Conservation (phyloP, 768 basidiomycete genomes). For the Mycena latifolia region DNA sequence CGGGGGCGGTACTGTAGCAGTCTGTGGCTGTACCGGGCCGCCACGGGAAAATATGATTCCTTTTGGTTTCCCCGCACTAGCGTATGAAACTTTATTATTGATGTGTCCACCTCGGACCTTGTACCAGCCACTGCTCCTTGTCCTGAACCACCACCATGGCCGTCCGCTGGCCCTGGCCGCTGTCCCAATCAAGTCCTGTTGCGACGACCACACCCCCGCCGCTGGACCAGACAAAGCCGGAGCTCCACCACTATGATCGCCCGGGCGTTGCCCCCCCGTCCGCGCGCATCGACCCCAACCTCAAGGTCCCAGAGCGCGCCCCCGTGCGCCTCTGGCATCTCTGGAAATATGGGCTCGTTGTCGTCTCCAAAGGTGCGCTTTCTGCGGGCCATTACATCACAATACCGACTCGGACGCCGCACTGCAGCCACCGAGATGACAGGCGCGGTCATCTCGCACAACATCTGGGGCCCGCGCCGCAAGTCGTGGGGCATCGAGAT, state of each 20-base stretch:
- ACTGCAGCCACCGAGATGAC: slow-evolving; percentile 60
- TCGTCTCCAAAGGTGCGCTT: slow-evolving; percentile 71
- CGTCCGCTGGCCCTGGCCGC: slow-evolving; percentile 28
- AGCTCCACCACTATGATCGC: slow-evolving; percentile 69
- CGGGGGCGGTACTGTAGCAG: background rate
- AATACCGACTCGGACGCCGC: background rate
- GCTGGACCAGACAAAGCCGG: too few relatives aligned
- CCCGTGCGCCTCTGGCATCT: slow-evolving; percentile 76
- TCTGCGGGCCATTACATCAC: background rate
- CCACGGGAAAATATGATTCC: background rate
- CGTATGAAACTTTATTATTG: slow-evolving; percentile 5
- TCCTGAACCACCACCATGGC: slow-evolving; percentile 21
- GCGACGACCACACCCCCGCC: slow-evolving; percentile 40
- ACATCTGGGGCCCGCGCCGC: slow-evolving; percentile 88
- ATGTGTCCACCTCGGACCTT: slow-evolving; percentile 26
- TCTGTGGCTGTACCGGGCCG: background rate
- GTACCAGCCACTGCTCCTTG: background rate
- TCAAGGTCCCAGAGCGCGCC: slow-evolving; percentile 67
- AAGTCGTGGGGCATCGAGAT: slow-evolving; percentile 96
- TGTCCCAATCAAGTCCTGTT: too few relatives aligned
- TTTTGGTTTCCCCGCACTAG: background rate
- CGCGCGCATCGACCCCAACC: slow-evolving; percentile 75
- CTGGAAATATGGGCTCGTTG: slow-evolving; percentile 78
- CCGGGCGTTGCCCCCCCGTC: slow-evolving; percentile 82
- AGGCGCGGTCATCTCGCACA: slow-evolving; percentile 80